A percentile compares a stretch with the other conserved stretches of the same genome.
These are phyloP conservation scores for Dittrichia graveolens DNA, from an alignment of 129 eudicot species.

Conservation along the genomic window DNA sequence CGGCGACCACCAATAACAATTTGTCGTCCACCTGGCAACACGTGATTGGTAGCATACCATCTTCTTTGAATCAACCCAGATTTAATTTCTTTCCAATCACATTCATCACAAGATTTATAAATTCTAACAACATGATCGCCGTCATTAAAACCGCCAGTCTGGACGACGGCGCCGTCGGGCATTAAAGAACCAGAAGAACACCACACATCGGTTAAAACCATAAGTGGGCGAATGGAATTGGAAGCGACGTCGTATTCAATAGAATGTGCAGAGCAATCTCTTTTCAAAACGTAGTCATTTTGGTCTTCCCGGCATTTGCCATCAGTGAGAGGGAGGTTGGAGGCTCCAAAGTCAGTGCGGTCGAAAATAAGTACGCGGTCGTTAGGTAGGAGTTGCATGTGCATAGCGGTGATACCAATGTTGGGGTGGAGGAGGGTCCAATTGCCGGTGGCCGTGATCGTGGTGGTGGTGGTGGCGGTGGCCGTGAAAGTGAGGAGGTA, in stretches of 20 bases:
- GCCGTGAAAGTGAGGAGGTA: constrained; percentile 13
- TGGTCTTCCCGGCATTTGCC: constrained; percentile 57
- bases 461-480: constrained; percentile 5
- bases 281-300: constrained; percentile 31
- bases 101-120: constrained; percentile 44
- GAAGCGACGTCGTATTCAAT: constrained; percentile 58
- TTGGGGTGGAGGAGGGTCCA: constrained; percentile 57
- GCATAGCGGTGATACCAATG: constrained; percentile 88
- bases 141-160: constrained; percentile 82
- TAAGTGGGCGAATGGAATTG: constrained; percentile 62
- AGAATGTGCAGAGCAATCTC: constrained; percentile 85
- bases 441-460: constrained; percentile 33
- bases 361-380: constrained; percentile 79
- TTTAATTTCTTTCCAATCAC: constrained; percentile 68
- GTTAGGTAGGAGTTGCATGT: constrained; percentile 86
- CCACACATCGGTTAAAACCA: constrained; percentile 70
- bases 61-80: constrained; percentile 40
- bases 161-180: constrained; percentile 58
- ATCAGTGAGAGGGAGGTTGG: constrained; percentile 61
- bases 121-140: constrained; percentile 61
- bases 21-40: constrained; percentile 68
- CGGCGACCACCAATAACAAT: constrained; percentile 77
- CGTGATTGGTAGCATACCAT: constrained; percentile 84
- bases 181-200: constrained; percentile 79
- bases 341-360: constrained; percentile 77